A percentile compares a stretch with the other conserved stretches of the same genome.
These are phyloP conservation scores for Somion occarium DNA, from an alignment of 1,284 basidiomycete species.

Conservation along the genomic window DNA sequence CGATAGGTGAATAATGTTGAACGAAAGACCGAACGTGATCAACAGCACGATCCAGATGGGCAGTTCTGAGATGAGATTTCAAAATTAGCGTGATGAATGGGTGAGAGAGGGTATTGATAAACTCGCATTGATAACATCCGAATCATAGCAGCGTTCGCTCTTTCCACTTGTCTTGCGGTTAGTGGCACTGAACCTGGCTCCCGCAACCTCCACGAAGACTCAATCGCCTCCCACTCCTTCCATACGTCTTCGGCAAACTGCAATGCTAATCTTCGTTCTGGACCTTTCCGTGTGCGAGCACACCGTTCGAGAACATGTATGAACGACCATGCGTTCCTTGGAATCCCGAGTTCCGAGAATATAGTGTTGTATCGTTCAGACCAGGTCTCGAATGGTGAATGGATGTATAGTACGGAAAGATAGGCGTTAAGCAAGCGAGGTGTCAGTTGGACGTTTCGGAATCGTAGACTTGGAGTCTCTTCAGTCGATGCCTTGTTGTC, in stretches of 20 bases:
- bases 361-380: conserved; percentile 43
- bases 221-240: conserved; percentile 47
- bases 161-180: conserved; percentile 54
- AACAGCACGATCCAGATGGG: conserved; percentile 47
- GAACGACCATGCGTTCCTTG: conserved; percentile 52
- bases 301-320: conserved; percentile 70
- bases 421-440: conserved; percentile 78
- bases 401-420: conserved; percentile 71
- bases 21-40: conserved; percentile 51
- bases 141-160: conserved; percentile 60
- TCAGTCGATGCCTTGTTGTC: conserved; percentile 1
- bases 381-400: conserved; percentile 48
- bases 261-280: conserved; percentile 43
- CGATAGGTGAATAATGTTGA: conserved; percentile 50
- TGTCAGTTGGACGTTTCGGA: conserved; percentile 57
- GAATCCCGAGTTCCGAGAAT: conserved; percentile 39
- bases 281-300: conserved; percentile 33
- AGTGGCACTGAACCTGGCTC: conserved; percentile 16
- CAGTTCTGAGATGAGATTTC: conserved; percentile 34
- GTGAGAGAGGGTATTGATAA: conserved; percentile 5
- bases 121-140: conserved; percentile 57
- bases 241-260: conserved; percentile 55
- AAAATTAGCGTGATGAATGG: conserved; percentile 5
- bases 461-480: conserved; percentile 23
- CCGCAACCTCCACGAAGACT: conserved; percentile 26